Evolutionary conservation across 1,284 basidiomycete species (phyloP), one percentile per base, ranked within the genome.

Genomic region (Ganoderma sp.): DNA sequence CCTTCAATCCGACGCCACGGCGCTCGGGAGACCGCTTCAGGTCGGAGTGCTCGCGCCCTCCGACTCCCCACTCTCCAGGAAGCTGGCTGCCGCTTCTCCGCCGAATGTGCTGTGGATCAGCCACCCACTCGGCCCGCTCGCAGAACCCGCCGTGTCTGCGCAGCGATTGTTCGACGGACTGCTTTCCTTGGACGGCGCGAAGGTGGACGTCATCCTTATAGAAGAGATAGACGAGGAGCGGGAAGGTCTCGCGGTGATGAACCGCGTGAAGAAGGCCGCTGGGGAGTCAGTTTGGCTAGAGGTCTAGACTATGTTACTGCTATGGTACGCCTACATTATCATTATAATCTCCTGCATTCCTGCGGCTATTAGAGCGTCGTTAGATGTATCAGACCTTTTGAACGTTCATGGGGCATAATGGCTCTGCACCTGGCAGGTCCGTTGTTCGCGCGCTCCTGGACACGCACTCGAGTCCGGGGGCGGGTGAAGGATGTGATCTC

Each of bases 161-260:
- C 90, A 90, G 62, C 86, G 90, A 0, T 84, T 99, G 34, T 99
- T 99, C 75, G 92, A 95, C 69, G 97, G 96, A 0, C 82, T 99
- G 61, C 84, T 98, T 57, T 88, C 89, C 1, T 83, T 98, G 50
- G 97, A 99, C 75, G 81, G 79, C 63, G 80, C 84, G 58, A 90
- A 90, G 1, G 96, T 96, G 7, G 90, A 96, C 74, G 76, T 90
- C 39, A 99, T 99, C 73, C 79, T 99, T 17, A 88, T 98, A 63
- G 97, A 99, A 80, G 95, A 92, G 68, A 85, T 98, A 22, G 80
- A 84, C 43, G 95, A 98, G 78, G 86, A 87, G 25, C 88, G 90
- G 37, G 91, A 98, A 73, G 98, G 97, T 0, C 80, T 99, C 59
- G 98, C 98, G 1, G 89, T 99, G 34, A 99, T 99, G 97, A 99